These are phyloP conservation scores for Speleostelium caveatum DNA, from an alignment of 78 protist species.

Conservation along the genomic window DNA sequence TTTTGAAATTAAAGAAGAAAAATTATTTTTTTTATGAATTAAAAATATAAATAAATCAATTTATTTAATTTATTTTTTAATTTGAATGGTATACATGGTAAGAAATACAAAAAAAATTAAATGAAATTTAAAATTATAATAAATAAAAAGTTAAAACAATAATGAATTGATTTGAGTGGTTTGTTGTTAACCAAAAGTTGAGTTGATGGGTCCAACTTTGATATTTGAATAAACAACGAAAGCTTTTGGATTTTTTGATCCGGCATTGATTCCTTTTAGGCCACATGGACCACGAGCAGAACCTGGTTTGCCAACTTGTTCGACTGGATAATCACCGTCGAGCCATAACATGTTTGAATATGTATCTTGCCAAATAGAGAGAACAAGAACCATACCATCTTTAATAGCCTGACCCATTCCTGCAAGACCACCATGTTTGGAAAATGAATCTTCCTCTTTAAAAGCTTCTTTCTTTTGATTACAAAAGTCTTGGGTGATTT, in stretches of 20 bases:
- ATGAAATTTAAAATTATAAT: too few species aligned
- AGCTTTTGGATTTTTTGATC: slow-evolving; percentile 75
- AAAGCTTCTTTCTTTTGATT: slow-evolving; percentile 23
- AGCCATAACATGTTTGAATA: slow-evolving; percentile 85
- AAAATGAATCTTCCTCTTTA: slow-evolving; percentile 64
- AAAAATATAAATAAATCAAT: too few species aligned
- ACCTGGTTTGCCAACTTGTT: slow-evolving; percentile 47
- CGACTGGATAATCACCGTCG: slow-evolving; percentile 72
- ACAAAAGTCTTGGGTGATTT: slow-evolving; percentile 77
- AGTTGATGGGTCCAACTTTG: slow-evolving; percentile 70
- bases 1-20: too few species aligned
- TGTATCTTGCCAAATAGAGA: slow-evolving; percentile 87
- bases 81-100: too few species aligned
- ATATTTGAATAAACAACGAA: slow-evolving; percentile 78
- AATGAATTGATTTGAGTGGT: too few species aligned
- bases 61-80: too few species aligned
- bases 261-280: slow-evolving; percentile 68
- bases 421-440: slow-evolving; percentile 81
- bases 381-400: slow-evolving; percentile 86
- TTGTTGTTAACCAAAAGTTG: too few species aligned
- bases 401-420: slow-evolving; percentile 76
- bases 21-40: too few species aligned
- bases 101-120: too few species aligned
- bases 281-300: slow-evolving; percentile 84
- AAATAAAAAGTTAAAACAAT: too few species aligned